Evolutionary conservation across 768 basidiomycete genomes (phyloP).

Genomic region (Phlebiopsis flavidoalba): DNA sequence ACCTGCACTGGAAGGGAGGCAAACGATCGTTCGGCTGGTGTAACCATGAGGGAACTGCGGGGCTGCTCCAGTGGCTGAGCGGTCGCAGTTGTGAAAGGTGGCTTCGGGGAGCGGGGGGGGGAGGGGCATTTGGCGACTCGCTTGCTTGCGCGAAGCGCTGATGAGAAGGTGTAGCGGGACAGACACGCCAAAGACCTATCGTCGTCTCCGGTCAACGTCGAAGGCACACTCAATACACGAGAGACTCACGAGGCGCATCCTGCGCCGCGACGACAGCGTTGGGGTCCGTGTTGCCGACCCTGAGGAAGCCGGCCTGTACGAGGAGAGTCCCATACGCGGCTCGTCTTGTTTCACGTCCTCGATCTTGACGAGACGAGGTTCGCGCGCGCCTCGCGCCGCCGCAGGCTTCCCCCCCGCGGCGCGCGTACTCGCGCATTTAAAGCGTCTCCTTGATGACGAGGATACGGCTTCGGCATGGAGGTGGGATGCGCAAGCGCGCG

Average conservation of each 20-base stretch:
- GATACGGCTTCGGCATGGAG: slow-evolving; percentile 94
- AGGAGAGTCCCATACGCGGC: slow-evolving; percentile 91
- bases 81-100: slow-evolving; percentile 22
- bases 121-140: slow-evolving; percentile 20
- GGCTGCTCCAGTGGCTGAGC: slow-evolving; percentile 6
- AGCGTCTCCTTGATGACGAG: slow-evolving; percentile 94
- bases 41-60: neutral
- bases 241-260: neutral
- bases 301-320: slow-evolving; percentile 78
- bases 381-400: slow-evolving; percentile 83
- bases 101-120: slow-evolving; percentile 21
- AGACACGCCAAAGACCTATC: slow-evolving; percentile 17
- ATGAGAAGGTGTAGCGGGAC: slow-evolving; percentile 25
- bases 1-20: slow-evolving; percentile 3
- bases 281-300: slow-evolving; percentile 37
- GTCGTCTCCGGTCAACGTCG: neutral
- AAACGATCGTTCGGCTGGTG: slow-evolving; percentile 4
- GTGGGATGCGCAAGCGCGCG: slow-evolving; percentile 78
- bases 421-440: slow-evolving; percentile 88
- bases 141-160: slow-evolving; percentile 26
- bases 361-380: slow-evolving; percentile 87
- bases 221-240: neutral
- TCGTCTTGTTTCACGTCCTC: slow-evolving; percentile 93
- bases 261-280: slow-evolving; percentile 3
- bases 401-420: slow-evolving; percentile 84